Evolutionary conservation across 305 asterid species (phyloP).

Genomic region (Fraxinus baroniana): DNA sequence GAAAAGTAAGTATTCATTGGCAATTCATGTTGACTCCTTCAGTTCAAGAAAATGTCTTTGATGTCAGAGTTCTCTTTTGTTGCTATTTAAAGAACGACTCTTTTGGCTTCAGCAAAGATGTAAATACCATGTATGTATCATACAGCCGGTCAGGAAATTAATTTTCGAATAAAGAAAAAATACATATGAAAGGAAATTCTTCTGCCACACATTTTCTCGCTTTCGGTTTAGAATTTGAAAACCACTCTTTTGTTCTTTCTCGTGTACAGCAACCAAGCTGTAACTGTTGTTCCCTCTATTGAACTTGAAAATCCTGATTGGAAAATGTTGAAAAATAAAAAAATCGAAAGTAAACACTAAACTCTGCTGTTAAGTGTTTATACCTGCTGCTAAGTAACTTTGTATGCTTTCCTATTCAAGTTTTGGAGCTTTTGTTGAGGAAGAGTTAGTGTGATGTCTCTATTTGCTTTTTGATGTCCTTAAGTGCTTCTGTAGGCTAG

Average conservation of each 20-base stretch:
- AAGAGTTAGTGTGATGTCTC: background rate
- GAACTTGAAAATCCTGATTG: background rate
- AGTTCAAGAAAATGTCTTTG: background rate
- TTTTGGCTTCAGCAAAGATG: background rate
- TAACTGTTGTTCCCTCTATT: background rate
- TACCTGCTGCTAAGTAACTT: background rate
- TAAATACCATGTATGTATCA: background rate
- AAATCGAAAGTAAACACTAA: background rate
- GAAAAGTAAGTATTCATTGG: background rate
- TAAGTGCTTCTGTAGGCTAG: slow-evolving; percentile 62
- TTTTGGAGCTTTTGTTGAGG: background rate
- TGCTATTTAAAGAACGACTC: background rate
- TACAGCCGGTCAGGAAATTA: background rate
- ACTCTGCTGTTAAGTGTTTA: background rate
- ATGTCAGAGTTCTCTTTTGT: background rate
- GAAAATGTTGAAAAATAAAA: background rate
- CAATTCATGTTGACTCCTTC: background rate
- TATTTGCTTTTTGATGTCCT: slow-evolving; percentile 26
- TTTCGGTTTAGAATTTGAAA: background rate
- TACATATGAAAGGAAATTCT: background rate
- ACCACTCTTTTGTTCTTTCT: background rate
- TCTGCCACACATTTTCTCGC: background rate
- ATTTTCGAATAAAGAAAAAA: background rate
- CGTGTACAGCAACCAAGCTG: background rate
- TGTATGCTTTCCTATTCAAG: background rate